Conservation (phyloP, 176 grass and related monocot species). For the Aegilops bicornis region DNA sequence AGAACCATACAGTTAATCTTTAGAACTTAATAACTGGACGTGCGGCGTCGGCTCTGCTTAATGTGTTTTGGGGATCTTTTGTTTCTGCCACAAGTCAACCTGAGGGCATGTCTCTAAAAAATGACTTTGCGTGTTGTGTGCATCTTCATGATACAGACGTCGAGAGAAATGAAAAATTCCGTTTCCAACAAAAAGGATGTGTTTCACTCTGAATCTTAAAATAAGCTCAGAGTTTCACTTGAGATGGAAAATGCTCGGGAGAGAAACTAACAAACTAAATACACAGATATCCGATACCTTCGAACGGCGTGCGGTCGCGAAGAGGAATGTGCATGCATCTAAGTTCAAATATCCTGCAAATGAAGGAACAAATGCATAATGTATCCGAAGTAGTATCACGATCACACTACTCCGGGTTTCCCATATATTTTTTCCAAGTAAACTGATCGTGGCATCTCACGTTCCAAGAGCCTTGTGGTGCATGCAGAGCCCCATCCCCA, state of each 20-base stretch:
- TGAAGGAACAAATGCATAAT: background rate
- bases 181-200: background rate
- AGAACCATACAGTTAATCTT: constrained; percentile 28
- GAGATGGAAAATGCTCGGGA: background rate
- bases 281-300: constrained; percentile 36
- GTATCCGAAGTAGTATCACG: background rate
- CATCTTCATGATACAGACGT: background rate
- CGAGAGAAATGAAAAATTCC: background rate
- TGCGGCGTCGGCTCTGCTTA: background rate
- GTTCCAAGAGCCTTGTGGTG: constrained; percentile 77
- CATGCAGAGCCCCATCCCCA: constrained; percentile 70
- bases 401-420: background rate
- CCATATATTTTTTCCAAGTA: background rate
- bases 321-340: constrained; percentile 68
- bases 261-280: background rate
- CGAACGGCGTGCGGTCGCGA: constrained; percentile 55
- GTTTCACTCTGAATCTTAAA: background rate
- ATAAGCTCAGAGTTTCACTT: background rate
- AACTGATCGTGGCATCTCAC: background rate
- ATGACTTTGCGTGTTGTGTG: background rate
- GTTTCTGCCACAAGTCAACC: background rate
- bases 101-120: background rate
- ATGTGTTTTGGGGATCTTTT: background rate
- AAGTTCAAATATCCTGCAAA: constrained; percentile 67
- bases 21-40: background rate